Conservation (phyloP, 2,329 filamentous ascomycete species). For the Pezicula carpinea region DNA sequence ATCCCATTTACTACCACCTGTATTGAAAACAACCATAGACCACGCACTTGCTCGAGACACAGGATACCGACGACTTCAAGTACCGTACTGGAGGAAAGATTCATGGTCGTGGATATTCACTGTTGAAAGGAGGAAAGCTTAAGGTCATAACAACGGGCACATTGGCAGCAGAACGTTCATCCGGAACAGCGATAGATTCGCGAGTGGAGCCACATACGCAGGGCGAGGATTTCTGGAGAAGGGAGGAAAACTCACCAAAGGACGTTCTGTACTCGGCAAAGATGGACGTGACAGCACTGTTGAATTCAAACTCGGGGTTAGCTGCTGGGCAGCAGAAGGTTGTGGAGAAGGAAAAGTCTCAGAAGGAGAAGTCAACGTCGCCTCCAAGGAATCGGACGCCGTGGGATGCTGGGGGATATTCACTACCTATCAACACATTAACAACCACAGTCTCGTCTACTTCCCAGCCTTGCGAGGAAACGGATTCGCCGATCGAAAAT, state of each 20-base stretch:
- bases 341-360: constrained; percentile 8
- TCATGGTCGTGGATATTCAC: too few relatives aligned
- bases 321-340: constrained; percentile 23
- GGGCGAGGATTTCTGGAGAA: too few relatives aligned
- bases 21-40: not conserved
- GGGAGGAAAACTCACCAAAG: too few relatives aligned
- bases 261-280: constrained; percentile 3
- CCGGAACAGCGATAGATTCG: too few relatives aligned
- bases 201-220: too few relatives aligned
- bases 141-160: too few relatives aligned
- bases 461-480: constrained; percentile 10
- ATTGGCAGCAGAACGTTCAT: too few relatives aligned
- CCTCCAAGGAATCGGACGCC: constrained; percentile 27
- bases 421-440: constrained; percentile 26
- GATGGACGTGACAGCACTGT: constrained; percentile 30
- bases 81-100: not conserved
- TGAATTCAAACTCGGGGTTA: constrained; percentile 22
- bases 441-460: constrained; percentile 11
- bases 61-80: not conserved
- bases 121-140: too few relatives aligned
- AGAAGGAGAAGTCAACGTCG: constrained; percentile 8
- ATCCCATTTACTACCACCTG: not conserved
- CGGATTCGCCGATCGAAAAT: constrained; percentile 13
- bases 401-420: constrained; percentile 32
- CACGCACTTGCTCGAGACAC: not conserved